phyloP scores from a whole-genome alignment of 371 early-diverging fungal species.

The Apophysomyces sp. region DNA sequence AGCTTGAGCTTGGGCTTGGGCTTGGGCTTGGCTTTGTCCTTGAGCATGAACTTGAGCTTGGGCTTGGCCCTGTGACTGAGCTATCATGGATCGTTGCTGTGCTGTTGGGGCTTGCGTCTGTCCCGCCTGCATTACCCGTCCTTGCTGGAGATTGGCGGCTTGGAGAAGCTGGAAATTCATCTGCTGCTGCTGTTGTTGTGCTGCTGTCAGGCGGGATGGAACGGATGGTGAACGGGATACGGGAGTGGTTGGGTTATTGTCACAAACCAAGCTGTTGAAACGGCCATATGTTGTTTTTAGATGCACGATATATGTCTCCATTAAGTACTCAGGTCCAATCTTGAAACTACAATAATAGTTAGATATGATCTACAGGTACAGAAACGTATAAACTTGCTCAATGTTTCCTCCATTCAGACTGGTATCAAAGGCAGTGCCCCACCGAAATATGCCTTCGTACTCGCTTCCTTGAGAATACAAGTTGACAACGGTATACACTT shows the following conservation, averaged over 20 bases:
- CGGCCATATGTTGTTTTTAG: constrained; percentile 54
- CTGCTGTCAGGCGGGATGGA: constrained; percentile 33
- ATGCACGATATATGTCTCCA: constrained; percentile 55
- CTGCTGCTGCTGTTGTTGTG: constrained; percentile 26
- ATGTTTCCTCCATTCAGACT: constrained; percentile 59
- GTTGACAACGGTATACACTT: constrained; percentile 55
- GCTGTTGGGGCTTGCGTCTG: not conserved
- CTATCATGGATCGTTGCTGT: too few species aligned
- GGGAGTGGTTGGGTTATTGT: constrained; percentile 51
- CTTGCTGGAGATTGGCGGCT: constrained; percentile 14
- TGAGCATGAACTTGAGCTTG: constrained; percentile 14
- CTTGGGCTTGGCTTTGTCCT: constrained; percentile 7
- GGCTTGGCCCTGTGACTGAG: constrained; percentile 12
- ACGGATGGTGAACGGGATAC: constrained; percentile 48
- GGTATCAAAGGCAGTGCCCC: constrained; percentile 57
- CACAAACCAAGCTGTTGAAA: constrained; percentile 51
- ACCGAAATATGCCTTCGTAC: constrained; percentile 59
- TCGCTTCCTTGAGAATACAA: constrained; percentile 44
- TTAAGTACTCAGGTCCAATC: constrained; percentile 57
- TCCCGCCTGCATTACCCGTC: constrained; percentile 26
- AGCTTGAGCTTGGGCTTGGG: constrained; percentile 2
- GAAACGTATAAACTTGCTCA: constrained; percentile 30
- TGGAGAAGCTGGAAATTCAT: constrained; percentile 17
- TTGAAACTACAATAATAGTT: constrained; percentile 35
- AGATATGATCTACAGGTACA: not conserved